Evolutionary conservation across 352 stramenopile species (phyloP), one percentile per base, ranked within the genome.

Genomic region (Plasmopara viticola): DNA sequence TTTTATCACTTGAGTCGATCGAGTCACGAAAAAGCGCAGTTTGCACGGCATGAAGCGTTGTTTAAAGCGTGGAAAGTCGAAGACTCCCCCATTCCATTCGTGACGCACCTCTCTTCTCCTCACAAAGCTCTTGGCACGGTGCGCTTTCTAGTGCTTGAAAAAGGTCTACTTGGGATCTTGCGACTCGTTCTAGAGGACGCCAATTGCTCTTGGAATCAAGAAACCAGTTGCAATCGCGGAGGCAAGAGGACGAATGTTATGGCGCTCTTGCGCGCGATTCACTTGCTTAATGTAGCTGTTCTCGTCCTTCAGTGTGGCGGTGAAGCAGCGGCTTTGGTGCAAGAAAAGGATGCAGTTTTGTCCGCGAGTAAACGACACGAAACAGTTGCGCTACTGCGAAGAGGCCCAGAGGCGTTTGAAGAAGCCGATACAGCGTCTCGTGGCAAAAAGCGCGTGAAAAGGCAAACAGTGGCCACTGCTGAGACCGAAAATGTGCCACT

Each of bases 11-110:
- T 92, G 18, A 87, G 74, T 30, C 72, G 79, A 1, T 84, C 80
- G 0, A 65, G 73, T 5, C 84, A 94, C 42, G 79, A 91, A 53
- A 87, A 90, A 40, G 79, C 84, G 0, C 84, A 94, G 50, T 83
- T 84, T 63, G 67, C 70, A 20, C 66, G 84, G 30, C 78, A 92
- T 15, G 84, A 92, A 57, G 81, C 79, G n/a, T 56, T 94, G 25
- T 90, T 91, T 55, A 90, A 87, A 57, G 68, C 49, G 9, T 94
- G 80, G 80, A 89, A 84, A 31, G 64, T 81, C 6, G 77, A 87
- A 14, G 72, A 90, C 34, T 44, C 65, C 5, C 73, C 79, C 2
- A 84, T 94, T 48, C 77, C 84, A 13, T 61, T 90, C 28, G 75
- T 94, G 13, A 49, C 73, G 4, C 62, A 78, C 45, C 41, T 92